phyloP scores from a whole-genome alignment of 768 basidiomycete genomes.

The Phanerodontia chrysosporium region DNA sequence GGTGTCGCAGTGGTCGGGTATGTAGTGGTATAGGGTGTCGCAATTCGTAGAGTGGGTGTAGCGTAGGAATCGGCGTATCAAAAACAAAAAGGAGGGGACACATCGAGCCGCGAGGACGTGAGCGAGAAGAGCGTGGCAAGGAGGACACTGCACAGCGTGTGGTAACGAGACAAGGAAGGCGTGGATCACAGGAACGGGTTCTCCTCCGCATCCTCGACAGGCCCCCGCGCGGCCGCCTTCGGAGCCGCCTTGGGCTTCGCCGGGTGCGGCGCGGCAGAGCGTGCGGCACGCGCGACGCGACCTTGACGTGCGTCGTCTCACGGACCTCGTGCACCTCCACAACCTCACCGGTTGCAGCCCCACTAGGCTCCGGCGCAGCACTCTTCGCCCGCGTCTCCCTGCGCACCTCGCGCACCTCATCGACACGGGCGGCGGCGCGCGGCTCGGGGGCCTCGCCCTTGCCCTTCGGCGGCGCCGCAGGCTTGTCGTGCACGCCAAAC shows the following conservation, averaged over 20 bases:
- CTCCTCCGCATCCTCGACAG: neutral
- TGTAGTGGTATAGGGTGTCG: conserved; percentile 5
- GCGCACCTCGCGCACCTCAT: neutral
- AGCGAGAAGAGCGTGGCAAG: neutral
- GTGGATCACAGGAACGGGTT: neutral
- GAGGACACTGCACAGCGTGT: too few relatives aligned
- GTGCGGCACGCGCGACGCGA: neutral
- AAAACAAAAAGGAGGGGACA: neutral
- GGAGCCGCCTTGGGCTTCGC: neutral
- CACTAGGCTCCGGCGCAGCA: neutral
- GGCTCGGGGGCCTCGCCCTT: neutral
- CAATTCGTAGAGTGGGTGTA: neutral
- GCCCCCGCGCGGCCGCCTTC: neutral
- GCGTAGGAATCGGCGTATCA: neutral
- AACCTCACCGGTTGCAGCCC: neutral
- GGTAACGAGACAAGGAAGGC: neutral
- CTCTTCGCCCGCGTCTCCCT: neutral
- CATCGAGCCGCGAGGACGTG: neutral
- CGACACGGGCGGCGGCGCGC: neutral
- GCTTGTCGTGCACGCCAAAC: conserved; percentile 7
- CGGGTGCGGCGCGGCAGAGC: neutral
- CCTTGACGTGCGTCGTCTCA: neutral
- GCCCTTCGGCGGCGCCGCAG: neutral
- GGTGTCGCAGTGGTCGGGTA: conserved; percentile 9
- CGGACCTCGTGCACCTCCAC: neutral